Evolutionary conservation across 202 grass and related monocot genomes (phyloP), one percentile per base, ranked within the genome.

Genomic region (Carex sylvatica): DNA sequence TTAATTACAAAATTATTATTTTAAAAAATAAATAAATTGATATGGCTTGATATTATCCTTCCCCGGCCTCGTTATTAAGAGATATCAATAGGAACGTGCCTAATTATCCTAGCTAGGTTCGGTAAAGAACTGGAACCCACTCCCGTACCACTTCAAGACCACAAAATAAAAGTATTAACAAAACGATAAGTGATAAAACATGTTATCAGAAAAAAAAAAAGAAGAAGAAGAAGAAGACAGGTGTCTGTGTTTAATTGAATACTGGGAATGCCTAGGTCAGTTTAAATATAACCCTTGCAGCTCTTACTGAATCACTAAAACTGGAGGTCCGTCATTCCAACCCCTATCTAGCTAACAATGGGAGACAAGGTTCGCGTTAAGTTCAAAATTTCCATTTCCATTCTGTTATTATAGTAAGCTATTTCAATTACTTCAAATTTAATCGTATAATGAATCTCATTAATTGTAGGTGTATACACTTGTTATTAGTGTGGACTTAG

Each of bases 341-440:
- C n/a, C 54, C 30, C n/a, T 22, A 67, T 15, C 28, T 28, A 61
- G 33, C 33, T 35, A 35, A 12, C 78, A 38, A 80, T 80, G 78
- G 78, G 55, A 65, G 78, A 80, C 12, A 80, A 80, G 55, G 78
- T 80, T 36, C 10, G 33, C 20, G n/a, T 46, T 65, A 16, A 60
- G 70, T 42, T 80, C 59, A 22, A 65, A 71, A 12, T 5, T n/a
- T 80, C 9, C 38, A 24, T 52, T 47, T 65, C 18, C 11, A 46
- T 65, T 44, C 16, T 67, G 9, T 75, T 75, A 28, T 75, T 75
- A 30, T 75, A 30, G 9, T 11, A 42, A 3, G 26, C 5, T 67
- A 40, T 65, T 65, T 66, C 23, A 81, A 52, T 53, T 67, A 20
- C 46, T 42, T 42, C 11, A 24, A 65, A 8, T 1, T 31, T 26